Evolutionary conservation across 371 early-diverging fungal species (phyloP).

Genomic region (Syncephalastrum racemosum): DNA sequence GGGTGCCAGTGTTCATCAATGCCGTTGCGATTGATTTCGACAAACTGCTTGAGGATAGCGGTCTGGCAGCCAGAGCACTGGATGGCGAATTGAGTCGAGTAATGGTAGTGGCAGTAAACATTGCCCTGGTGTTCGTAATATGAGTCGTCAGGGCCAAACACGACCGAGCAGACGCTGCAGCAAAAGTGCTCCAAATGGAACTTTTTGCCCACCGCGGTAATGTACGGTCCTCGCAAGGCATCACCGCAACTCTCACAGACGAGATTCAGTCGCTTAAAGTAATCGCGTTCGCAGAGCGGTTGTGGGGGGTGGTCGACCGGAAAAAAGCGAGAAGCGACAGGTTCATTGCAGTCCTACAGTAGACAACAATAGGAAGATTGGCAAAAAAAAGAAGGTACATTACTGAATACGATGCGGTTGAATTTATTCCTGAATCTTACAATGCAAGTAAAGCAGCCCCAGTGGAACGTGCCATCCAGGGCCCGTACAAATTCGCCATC

Average conservation of each 20-base stretch:
- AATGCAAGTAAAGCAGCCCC: constrained; percentile 88
- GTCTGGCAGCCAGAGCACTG: constrained; percentile 92
- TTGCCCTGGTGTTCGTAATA: constrained; percentile 93
- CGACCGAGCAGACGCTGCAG: constrained; percentile 88
- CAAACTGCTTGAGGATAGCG: constrained; percentile 92
- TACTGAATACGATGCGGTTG: constrained; percentile 3
- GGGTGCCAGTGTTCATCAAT: constrained; percentile 95
- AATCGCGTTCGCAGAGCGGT: constrained; percentile 88
- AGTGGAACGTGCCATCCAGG: constrained; percentile 77
- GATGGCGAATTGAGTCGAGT: constrained; percentile 71
- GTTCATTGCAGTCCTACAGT: constrained; percentile 76
- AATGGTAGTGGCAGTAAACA: constrained; percentile 94
- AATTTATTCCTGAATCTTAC: constrained; percentile 43
- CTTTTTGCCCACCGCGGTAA: constrained; percentile 88
- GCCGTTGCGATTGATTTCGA: constrained; percentile 85
- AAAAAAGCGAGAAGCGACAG: constrained; percentile 86
- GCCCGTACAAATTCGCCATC: constrained; percentile 85
- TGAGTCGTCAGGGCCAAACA: constrained; percentile 93
- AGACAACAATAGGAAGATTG: constrained; percentile 1
- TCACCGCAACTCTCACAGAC: constrained; percentile 89
- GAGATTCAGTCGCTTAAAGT: constrained; percentile 81
- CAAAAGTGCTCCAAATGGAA: constrained; percentile 96
- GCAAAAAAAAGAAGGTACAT: not conserved
- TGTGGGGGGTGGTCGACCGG: constrained; percentile 64
- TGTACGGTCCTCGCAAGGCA: constrained; percentile 88